A percentile compares a stretch with the other conserved stretches of the same genome.
phyloP scores from a whole-genome alignment of 768 basidiomycete genomes.

The Gloeopeniophorella convolvens region DNA sequence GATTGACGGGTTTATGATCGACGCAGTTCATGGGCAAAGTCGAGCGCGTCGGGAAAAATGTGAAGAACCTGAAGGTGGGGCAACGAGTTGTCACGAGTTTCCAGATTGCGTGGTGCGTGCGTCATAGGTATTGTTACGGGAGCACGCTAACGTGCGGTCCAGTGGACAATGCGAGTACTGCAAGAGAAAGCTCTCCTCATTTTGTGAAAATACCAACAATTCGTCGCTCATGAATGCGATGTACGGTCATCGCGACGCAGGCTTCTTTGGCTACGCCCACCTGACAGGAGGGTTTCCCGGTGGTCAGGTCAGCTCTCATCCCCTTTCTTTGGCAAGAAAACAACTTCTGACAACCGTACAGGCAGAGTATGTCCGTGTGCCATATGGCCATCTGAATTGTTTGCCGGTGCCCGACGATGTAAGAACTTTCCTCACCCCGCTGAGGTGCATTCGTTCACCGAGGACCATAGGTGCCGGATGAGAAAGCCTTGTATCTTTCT shows the following conservation, averaged over 20 bases:
- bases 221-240: constrained; percentile 51
- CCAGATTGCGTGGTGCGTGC: constrained; percentile 77
- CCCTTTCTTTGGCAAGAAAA: too few relatives aligned
- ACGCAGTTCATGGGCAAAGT: constrained; percentile 60
- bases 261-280: constrained; percentile 68
- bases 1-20: not conserved
- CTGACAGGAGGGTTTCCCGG: constrained; percentile 69
- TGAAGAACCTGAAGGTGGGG: constrained; percentile 53
- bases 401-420: constrained; percentile 62
- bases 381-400: constrained; percentile 64
- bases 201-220: constrained; percentile 69
- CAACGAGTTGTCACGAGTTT: constrained; percentile 75
- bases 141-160: too few relatives aligned
- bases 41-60: constrained; percentile 56
- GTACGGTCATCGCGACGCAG: constrained; percentile 64
- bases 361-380: constrained; percentile 70
- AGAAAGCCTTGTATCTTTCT: constrained; percentile 50
- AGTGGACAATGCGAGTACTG: constrained; percentile 66
- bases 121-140: too few relatives aligned
- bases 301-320: too few relatives aligned
- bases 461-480: too few relatives aligned
- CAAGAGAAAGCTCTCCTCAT: constrained; percentile 62
- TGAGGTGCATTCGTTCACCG: too few relatives aligned
- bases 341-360: too few relatives aligned
- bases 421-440: too few relatives aligned